Base-by-base conservation (phyloP, 2,329 filamentous ascomycete genomes). In the Pochonia chlamydosporia region DNA sequence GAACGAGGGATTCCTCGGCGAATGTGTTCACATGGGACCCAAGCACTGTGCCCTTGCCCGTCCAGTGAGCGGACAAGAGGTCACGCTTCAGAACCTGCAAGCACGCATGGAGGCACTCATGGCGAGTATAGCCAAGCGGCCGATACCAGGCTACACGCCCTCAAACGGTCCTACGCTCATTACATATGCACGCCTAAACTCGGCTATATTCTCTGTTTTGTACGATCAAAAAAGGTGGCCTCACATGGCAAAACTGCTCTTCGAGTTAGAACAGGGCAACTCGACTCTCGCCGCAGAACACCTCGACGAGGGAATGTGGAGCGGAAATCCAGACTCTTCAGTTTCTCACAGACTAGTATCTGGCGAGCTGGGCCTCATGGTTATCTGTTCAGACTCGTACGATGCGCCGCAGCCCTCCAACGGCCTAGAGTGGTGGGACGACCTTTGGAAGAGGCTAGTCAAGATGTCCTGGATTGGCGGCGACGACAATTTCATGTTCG, bases 1-100 rank as follows among this genome's bases (percentile, higher is more conserved):
- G 69, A 63, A 61, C 21, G 72, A 76, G 46, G 74, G 74, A 13
- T 76, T 78, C 44, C 58, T 77, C 2, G 72, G 72, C 20, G 73
- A 75, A 51, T 78, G 74, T 40, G 39, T 76, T 42, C 65, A 68
- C 3, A 73, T 73, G 6, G 73, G 74, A 0, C 69, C 70, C 1
- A 56, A 70, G 3, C 54, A 72, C 48, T 77, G 74, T 42, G 68
- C 68, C 1, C 59, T 77, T 1, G 70, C 73, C 7, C 65, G 59
- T 46, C 56, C 65, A 1, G 55, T 49, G 3, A 50, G 58, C 11
- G 56, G 51, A 1, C 16, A 51, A 10, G 41, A 56, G 4, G 63
- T 72, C 14, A 65, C 65, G 0, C 53, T 73, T 2, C 40, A 54
- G 2, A 57, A 53, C 3, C 63, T 76, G 3, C 60, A 69, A 33